Evolutionary conservation across 192 early-diverging fungal genomes (phyloP), one percentile per base, ranked within the genome.

Genomic region (Backusella luteola): DNA sequence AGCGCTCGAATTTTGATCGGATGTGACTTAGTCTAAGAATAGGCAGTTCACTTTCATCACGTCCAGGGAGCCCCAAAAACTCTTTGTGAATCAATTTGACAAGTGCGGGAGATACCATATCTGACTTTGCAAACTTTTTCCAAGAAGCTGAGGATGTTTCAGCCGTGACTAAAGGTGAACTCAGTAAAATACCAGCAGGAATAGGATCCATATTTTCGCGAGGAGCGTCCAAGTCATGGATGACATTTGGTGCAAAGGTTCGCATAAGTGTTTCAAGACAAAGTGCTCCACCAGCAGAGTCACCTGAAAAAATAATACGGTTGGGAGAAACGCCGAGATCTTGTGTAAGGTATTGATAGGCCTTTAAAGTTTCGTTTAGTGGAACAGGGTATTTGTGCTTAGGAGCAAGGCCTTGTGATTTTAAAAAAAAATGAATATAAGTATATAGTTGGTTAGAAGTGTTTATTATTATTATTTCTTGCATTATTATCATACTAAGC

Each of bases 211-310:
- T 63, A n/a, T 71, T 75, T 15, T 66, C 68, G 15, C 44, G 41
- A 6, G 19, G 49, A n/a, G 46, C 73, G 7, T 77, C 69, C 6
- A 56, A 8, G 3, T 34, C 32, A 3, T 35, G 4, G 0, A 73
- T 19, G n/a, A 80, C 8, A 11, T 56, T 63, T 9, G 81, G 81
- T 34, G 70, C 70, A 49, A 76, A 67, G 1, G 59, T 68, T 7
- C 67, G 69, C 7, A 70, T 74, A 21, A 83, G 59, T 14, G 68
- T 73, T 75, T 83, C 81, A 35, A 83, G 63, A 15, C 41, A 29
- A 7, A 83, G 34, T 29, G 73, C 77, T 46, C 69, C 81, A 35
- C 81, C 81, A 6, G 76, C 66, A 41, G 81, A 83, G 21, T 83
- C 81, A 12, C 81, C 81, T 35, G 74, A 76, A 34, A 75, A 36